Base-by-base conservation (phyloP, 768 basidiomycete genomes). In the Xerocomus brunneocitrinus region DNA sequence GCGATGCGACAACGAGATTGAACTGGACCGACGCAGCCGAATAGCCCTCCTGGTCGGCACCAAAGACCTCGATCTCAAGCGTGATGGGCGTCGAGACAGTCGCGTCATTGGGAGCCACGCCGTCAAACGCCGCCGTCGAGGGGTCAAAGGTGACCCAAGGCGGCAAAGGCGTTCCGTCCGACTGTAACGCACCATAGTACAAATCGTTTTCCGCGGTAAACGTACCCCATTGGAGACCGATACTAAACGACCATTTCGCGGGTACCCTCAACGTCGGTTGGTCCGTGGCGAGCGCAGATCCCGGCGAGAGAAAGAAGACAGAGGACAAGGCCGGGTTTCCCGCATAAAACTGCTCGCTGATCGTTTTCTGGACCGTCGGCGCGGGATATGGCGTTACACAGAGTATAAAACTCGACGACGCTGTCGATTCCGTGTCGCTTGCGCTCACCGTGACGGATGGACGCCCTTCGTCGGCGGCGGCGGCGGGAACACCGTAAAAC, bases 221-320 rank as follows among this genome's bases (percentile, higher is more conserved):
- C 2, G 89, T 93, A 34, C 79, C 73, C 54, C 79, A 74, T 47
- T 83, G 71, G 60, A 97, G 82, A 13, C 94, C 95, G 53, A 98
- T 79, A 62, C 90, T 91, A 72, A 95, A 98, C 0, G 89, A 90
- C 92, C 93, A 95, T 42, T 73, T 69, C 7, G 81, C 81, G 1
- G 91, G 92, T 9, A 95, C 80, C 47, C 92, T 76, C 51, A 97
- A 65, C 46, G 78, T 73, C 50, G 85, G 84, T 46, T 70, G 73
- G 43, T 68, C 61, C 14, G 74, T 75, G 28, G 66, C 62, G 30
- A 91, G 71, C 13, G 84, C 80, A 22, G 88, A 87, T 41, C 75
- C 73, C 3, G 76, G 68, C n/a, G 80, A 73, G 38, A 91, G 70
- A 52, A 82, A 68, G 61, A 82, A 91, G 34, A 90, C 87, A 5